Evolutionary conservation across 2,329 filamentous ascomycete species (phyloP).

Genomic region (Fusarium nisikadoi): DNA sequence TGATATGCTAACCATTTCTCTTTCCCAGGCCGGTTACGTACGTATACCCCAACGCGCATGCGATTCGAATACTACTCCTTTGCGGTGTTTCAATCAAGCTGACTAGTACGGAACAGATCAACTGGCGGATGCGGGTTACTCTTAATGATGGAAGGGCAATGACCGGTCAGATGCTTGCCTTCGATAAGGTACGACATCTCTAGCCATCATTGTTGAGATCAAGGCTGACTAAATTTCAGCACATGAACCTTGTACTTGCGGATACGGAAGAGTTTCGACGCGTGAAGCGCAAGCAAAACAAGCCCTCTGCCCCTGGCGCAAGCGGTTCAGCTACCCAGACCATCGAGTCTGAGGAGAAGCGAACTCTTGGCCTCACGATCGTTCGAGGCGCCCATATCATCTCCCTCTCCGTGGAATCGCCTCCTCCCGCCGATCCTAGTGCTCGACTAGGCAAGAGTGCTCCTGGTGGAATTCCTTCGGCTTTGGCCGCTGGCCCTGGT

Average conservation of each 20-base stretch:
- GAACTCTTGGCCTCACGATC: conserved; percentile 94
- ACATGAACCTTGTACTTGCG: conserved; percentile 99
- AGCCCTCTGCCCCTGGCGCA: conserved; percentile 72
- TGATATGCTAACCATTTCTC: conserved; percentile 69
- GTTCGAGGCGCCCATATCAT: conserved; percentile 95
- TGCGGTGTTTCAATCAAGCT: conserved; percentile 10
- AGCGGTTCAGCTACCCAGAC: conserved; percentile 71
- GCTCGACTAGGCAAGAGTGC: conserved; percentile 84
- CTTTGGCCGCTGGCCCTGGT: conserved; percentile 84
- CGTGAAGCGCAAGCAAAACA: conserved; percentile 85
- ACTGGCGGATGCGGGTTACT: conserved; percentile 98
- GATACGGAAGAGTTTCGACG: conserved; percentile 98
- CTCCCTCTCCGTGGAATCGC: conserved; percentile 93
- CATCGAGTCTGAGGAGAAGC: conserved; percentile 94
- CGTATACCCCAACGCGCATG: conserved; percentile 51
- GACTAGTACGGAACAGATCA: conserved; percentile 73
- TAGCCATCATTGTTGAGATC: neutral
- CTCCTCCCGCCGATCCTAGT: conserved; percentile 92
- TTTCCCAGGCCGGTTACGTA: conserved; percentile 76
- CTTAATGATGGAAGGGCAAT: conserved; percentile 95
- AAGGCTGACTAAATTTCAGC: conserved; percentile 61
- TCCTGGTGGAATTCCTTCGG: conserved; percentile 73
- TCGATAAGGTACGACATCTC: conserved; percentile 80
- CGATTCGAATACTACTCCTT: neutral
- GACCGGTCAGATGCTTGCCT: conserved; percentile 97